Base-by-base conservation (phyloP, 2,329 filamentous ascomycete genomes). In the Pseudovirgaria hyperparasitica region DNA sequence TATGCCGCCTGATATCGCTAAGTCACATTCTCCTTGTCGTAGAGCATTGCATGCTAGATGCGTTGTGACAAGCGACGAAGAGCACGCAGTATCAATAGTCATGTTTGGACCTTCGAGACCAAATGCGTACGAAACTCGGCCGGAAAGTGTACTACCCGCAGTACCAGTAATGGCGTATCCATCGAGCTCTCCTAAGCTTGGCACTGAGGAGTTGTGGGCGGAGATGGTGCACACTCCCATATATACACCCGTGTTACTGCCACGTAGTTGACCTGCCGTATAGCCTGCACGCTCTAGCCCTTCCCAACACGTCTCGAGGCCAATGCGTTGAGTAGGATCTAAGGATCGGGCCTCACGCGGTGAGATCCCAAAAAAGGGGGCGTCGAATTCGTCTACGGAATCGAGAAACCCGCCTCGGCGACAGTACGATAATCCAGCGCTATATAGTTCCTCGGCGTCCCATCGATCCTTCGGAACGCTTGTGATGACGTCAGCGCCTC, bases 381-480 rank as follows among this genome's bases (percentile, higher is more conserved):
- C 17, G 23, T 42, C 39, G 18, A 42, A 42, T 4, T 25, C 7
- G 10, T 32, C 38, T 6, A 35, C 33, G 6, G 34, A 21, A 4
- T 36, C 23, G 11, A 41, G 25, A 15, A 38, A 40, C 20, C 30
- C 29, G 17, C 37, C 38, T n/a, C 17, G 6, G 6, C 13, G 31
- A 16, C 19, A 24, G 23, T 29, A 25, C 9, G 23, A 29, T 9
- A 14, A 23, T 5, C 30, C 30, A 9, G 27, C 13, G 17, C 29
- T 14, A 25, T 36, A 35, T 5, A 34, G 26, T 6, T 13, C 28
- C 21, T 45, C 24, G n/a, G 33, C 32, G 33, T 45, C 37, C 41
- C 41, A 52, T 16, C 50, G 43, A 23, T 42, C 38, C 14, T 39
- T 26, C 2, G 50, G 50, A 5, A 49, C 38, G 6, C 49, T 40